Evolutionary conservation across 768 basidiomycete species (phyloP).

Genomic region (Tulasnella sp.): DNA sequence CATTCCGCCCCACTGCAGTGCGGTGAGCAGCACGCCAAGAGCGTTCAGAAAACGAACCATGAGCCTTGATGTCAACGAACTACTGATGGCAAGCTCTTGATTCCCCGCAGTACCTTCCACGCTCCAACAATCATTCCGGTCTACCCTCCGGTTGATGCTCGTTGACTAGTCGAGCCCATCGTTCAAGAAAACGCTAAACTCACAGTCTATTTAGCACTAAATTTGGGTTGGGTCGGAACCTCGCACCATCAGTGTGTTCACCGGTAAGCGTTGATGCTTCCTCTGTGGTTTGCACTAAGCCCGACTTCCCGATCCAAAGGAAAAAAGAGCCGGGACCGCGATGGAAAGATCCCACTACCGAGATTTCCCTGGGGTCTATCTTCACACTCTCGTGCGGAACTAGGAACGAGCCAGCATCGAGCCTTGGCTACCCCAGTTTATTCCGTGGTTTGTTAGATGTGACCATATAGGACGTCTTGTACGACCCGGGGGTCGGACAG

Average conservation of each 20-base stretch:
- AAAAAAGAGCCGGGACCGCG: neutral
- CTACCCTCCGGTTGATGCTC: neutral
- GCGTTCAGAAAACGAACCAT: neutral
- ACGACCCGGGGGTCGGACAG: neutral
- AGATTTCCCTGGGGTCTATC: constrained; percentile 5
- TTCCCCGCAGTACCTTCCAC: neutral
- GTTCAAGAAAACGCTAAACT: neutral
- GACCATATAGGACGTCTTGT: neutral
- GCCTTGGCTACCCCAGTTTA: neutral
- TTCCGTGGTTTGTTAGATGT: neutral
- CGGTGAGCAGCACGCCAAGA: neutral
- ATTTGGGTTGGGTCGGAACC: neutral
- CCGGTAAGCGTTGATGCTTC: neutral
- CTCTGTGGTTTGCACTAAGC: neutral
- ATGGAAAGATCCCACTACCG: neutral
- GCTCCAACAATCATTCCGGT: neutral
- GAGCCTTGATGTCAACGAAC: neutral
- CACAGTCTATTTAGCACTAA: neutral
- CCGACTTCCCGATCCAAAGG: neutral
- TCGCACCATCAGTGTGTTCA: neutral
- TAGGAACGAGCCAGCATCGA: constrained; percentile 13
- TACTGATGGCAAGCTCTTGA: too few relatives aligned
- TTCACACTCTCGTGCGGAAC: constrained; percentile 1
- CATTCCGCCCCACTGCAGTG: neutral
- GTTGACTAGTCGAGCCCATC: neutral